A percentile compares a stretch with the other conserved stretches of the same genome.
Evolutionary conservation across 139 green algal genomes (phyloP).

Genomic region (Chlamydomonas applanata): DNA sequence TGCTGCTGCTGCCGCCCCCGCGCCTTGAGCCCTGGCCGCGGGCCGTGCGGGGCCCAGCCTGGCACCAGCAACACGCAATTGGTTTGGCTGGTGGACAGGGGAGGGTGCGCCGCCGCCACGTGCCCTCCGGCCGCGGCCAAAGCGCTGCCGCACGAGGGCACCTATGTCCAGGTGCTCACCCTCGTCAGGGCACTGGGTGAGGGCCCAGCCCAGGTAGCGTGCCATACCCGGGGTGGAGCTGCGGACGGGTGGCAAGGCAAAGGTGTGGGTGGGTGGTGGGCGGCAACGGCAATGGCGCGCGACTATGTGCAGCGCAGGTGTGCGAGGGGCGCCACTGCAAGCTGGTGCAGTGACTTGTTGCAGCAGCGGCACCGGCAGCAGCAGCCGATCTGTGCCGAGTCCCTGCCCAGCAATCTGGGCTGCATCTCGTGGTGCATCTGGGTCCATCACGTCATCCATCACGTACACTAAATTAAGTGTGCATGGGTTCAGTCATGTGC

Average conservation of each 20-base stretch:
- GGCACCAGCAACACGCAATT: not conserved
- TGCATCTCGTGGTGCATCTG: too few relatives aligned
- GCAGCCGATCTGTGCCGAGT: not conserved
- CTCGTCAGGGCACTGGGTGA: slow-evolving; percentile 10
- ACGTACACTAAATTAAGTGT: too few relatives aligned
- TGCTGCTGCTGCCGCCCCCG: not conserved
- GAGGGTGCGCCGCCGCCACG: too few relatives aligned
- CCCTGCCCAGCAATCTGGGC: not conserved
- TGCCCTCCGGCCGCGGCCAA: not conserved
- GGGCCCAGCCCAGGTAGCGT: slow-evolving; percentile 10
- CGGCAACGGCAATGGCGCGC: too few relatives aligned
- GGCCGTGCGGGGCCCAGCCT: not conserved
- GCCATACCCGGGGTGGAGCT: not conserved
- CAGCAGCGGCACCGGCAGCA: not conserved
- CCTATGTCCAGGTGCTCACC: slow-evolving; percentile 3
- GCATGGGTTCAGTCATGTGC: too few relatives aligned
- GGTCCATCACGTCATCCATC: too few relatives aligned
- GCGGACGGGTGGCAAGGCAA: not conserved
- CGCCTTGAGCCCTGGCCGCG: too few relatives aligned
- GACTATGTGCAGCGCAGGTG: too few relatives aligned
- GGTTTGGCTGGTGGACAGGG: not conserved
- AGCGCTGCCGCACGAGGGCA: not conserved
- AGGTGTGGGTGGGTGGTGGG: too few relatives aligned
- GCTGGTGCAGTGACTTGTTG: not conserved
- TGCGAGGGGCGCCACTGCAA: too few relatives aligned